These are phyloP conservation scores for Blumeria hordei DNA, from an alignment of 2,329 filamentous ascomycete genomes.

Conservation along the genomic window DNA sequence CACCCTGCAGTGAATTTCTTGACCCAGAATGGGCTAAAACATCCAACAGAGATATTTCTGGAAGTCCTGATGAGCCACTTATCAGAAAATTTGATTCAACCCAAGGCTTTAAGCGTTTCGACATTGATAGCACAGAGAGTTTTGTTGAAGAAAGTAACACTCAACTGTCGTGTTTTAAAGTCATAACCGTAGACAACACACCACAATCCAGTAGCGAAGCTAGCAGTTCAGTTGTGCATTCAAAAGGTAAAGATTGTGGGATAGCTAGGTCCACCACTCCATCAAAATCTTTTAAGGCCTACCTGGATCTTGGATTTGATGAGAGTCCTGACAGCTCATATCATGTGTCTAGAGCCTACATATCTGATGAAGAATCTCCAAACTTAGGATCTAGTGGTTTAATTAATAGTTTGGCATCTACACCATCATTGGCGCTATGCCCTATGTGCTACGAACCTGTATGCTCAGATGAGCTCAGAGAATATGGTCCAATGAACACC, in stretches of 20 bases:
- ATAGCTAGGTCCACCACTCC: neutral
- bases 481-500: conserved; percentile 29
- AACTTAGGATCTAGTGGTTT: neutral
- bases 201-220: neutral
- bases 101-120: neutral
- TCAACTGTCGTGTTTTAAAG: neutral
- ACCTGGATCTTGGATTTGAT: neutral
- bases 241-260: neutral
- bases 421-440: conserved; percentile 19
- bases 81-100: neutral
- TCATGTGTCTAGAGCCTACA: neutral
- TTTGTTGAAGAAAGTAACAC: neutral
- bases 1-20: neutral
- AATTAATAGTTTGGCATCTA: too few relatives aligned
- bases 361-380: neutral
- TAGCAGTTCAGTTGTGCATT: neutral
- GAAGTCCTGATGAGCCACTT: neutral
- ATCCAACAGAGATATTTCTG: neutral
- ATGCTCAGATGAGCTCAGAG: conserved; percentile 26
- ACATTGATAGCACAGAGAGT: neutral
- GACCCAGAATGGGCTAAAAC: neutral
- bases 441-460: conserved; percentile 43
- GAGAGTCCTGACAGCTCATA: neutral
- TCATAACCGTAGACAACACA: neutral
- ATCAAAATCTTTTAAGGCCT: neutral